Conservation (phyloP, 2,329 filamentous ascomycete species). For the Exserohilum turcica region DNA sequence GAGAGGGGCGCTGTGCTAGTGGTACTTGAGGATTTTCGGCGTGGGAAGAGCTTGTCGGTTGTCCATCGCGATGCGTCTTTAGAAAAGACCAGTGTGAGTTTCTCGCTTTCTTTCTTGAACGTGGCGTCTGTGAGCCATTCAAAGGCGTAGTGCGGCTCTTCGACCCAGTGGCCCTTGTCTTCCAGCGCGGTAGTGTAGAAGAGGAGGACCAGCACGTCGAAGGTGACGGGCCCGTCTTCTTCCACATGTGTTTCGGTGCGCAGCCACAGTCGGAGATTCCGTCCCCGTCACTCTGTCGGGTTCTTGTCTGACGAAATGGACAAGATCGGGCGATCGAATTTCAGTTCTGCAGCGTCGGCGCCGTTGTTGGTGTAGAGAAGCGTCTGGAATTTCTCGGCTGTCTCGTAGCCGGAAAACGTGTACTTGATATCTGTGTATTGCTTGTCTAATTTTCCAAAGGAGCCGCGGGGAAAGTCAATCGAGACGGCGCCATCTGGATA, state of each 20-base stretch:
- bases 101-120: slow-evolving; percentile 32
- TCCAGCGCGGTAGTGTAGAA: slow-evolving; percentile 41
- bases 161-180: slow-evolving; percentile 41
- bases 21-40: slow-evolving; percentile 28
- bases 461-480: slow-evolving; percentile 37
- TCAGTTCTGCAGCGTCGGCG: slow-evolving; percentile 30
- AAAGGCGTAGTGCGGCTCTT: slow-evolving; percentile 42
- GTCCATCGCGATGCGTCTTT: slow-evolving; percentile 36
- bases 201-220: slow-evolving; percentile 32
- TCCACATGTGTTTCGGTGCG: slow-evolving; percentile 27
- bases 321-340: slow-evolving; percentile 33
- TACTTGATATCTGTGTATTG: slow-evolving; percentile 39
- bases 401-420: slow-evolving; percentile 22
- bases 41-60: slow-evolving; percentile 32
- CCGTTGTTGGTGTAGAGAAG: slow-evolving; percentile 43
- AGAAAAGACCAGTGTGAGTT: slow-evolving; percentile 33
- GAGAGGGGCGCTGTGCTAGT: not conserved
- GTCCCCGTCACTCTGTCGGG: slow-evolving; percentile 36
- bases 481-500: slow-evolving; percentile 35
- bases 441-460: slow-evolving; percentile 35
- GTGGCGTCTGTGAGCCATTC: slow-evolving; percentile 35
- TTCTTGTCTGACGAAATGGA: slow-evolving; percentile 36
- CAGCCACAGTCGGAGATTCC: slow-evolving; percentile 38
- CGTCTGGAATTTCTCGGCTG: slow-evolving; percentile 33
- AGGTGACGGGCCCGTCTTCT: slow-evolving; percentile 15